Percentiles rank a stretch among this genome's conserved stretches.
These are phyloP conservation scores for Plantago elongata DNA, from an alignment of 257 asterid species.

Conservation along the genomic window DNA sequence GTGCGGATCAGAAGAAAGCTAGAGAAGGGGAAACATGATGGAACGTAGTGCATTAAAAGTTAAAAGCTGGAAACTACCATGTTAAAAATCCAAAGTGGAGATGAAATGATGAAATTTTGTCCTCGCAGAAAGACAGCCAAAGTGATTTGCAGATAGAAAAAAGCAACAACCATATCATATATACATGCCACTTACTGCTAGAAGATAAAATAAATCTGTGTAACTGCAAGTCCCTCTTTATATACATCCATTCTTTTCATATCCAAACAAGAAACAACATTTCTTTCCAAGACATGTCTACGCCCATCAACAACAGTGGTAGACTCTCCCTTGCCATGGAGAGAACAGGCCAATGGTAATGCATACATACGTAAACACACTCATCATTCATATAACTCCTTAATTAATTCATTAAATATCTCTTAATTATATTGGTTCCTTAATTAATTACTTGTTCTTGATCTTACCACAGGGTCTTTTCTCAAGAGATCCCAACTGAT, in stretches of 20 bases:
- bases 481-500: constrained; percentile 89
- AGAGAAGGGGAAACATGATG: neutral
- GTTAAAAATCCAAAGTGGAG: too few species aligned
- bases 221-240: too few species aligned
- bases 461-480: constrained; percentile 62
- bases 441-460: neutral
- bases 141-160: too few species aligned
- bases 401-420: neutral
- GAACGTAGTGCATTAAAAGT: neutral
- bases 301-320: constrained; percentile 23
- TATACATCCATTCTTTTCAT: constrained; percentile 18
- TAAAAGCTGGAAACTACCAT: neutral
- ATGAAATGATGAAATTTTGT: too few species aligned
- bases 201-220: too few species aligned
- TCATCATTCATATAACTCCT: neutral
- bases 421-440: neutral
- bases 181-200: too few species aligned
- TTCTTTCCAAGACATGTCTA: constrained; percentile 34
- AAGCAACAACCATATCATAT: too few species aligned
- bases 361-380: neutral
- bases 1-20: too few species aligned
- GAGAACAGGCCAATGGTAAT: constrained; percentile 92
- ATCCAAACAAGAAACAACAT: constrained; percentile 19
- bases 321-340: constrained; percentile 76
- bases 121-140: too few species aligned